Conservation (phyloP, 192 early-diverging fungal species). For the Dimargaris xerosporica region DNA sequence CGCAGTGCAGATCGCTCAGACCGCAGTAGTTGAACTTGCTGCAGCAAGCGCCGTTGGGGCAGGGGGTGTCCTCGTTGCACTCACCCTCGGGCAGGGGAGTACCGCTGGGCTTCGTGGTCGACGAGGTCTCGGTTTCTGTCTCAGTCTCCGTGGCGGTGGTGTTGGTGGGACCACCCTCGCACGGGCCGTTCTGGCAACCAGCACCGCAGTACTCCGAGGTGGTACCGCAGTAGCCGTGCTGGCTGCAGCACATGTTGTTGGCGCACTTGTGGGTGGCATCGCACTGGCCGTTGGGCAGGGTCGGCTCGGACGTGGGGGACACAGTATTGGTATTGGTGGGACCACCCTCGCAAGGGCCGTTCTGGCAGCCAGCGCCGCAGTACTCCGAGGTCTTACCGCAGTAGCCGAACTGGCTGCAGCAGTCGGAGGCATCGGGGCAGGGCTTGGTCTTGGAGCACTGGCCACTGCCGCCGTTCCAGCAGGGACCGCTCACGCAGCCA, state of each 20-base stretch:
- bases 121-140: neutral
- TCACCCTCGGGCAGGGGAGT: neutral
- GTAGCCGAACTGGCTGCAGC: neutral
- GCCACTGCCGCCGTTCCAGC: neutral
- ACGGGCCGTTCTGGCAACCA: neutral
- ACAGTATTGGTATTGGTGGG: neutral
- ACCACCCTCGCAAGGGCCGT: neutral
- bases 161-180: neutral
- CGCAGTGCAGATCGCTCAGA: neutral
- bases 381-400: neutral
- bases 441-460: neutral
- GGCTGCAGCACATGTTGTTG: neutral
- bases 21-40: neutral
- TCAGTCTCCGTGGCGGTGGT: neutral
- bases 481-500: slow-evolving; percentile 9
- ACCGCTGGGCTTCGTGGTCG: neutral
- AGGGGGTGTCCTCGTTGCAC: neutral
- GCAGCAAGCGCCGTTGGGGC: neutral
- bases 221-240: neutral
- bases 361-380: slow-evolving; percentile 6
- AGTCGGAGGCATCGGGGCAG: neutral
- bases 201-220: neutral
- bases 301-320: neutral
- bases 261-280: neutral
- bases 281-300: neutral